These are phyloP conservation scores for Nephelium lappaceum DNA, from an alignment of 345 rosid genomes.

Conservation along the genomic window DNA sequence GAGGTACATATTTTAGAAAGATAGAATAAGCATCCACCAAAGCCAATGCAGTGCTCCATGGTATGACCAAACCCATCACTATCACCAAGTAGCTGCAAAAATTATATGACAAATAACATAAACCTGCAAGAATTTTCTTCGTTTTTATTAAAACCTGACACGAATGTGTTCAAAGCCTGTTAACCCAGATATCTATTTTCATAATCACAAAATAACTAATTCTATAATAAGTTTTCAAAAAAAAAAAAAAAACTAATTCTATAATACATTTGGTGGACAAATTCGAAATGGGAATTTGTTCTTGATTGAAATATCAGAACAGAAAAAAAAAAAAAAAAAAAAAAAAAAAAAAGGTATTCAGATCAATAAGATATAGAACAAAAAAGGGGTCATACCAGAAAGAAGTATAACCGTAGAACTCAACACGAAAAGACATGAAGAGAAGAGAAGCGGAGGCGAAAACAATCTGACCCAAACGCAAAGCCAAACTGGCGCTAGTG, in stretches of 20 bases:
- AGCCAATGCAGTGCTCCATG: constrained; percentile 62
- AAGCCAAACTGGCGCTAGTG: constrained; percentile 56
- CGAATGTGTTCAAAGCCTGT: too few relatives aligned
- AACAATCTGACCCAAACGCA: constrained; percentile 57
- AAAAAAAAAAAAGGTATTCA: background rate
- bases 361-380: too few relatives aligned
- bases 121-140: too few relatives aligned
- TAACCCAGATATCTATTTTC: too few relatives aligned
- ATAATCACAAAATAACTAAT: too few relatives aligned
- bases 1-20: constrained; percentile 40
- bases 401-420: constrained; percentile 61
- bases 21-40: constrained; percentile 60
- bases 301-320: background rate
- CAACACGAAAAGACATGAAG: constrained; percentile 56
- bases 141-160: too few relatives aligned
- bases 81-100: constrained; percentile 62
- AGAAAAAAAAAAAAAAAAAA: background rate
- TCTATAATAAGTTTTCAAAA: too few relatives aligned
- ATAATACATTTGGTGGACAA: too few relatives aligned
- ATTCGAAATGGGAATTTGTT: too few relatives aligned
- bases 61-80: constrained; percentile 68
- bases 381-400: constrained; percentile 46
- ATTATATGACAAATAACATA: background rate
- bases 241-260: too few relatives aligned
- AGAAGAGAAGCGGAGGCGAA: constrained; percentile 61